These are phyloP conservation scores for Botryotinia globosa DNA, from an alignment of 2,329 filamentous ascomycete genomes.

Conservation along the genomic window DNA sequence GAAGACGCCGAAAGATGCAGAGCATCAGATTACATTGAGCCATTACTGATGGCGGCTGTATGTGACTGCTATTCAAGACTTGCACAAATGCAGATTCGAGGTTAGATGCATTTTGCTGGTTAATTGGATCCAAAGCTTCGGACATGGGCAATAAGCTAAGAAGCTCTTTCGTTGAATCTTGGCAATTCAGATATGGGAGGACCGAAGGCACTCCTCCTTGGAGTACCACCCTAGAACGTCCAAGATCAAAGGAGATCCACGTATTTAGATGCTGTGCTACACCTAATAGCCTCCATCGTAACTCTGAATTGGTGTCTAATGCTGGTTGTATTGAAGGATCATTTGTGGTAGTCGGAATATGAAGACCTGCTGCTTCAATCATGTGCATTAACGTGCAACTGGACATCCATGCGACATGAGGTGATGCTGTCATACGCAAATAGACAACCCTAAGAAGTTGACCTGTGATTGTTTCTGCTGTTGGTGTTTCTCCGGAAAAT, in stretches of 20 bases:
- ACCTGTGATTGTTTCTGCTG: conserved; percentile 28
- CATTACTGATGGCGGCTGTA: conserved; percentile 9
- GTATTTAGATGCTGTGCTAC: conserved; percentile 17
- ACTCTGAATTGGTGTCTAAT: neutral
- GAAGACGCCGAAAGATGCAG: conserved; percentile 16
- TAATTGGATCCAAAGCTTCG: conserved; percentile 15
- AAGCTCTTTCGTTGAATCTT: conserved; percentile 19
- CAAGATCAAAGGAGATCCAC: conserved; percentile 18
- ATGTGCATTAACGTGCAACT: conserved; percentile 32
- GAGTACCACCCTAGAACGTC: conserved; percentile 10
- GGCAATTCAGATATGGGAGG: neutral
- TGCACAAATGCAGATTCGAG: conserved; percentile 5
- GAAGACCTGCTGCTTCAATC: conserved; percentile 32
- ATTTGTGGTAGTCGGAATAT: conserved; percentile 26
- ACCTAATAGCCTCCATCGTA: conserved; percentile 15
- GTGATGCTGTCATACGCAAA: conserved; percentile 28
- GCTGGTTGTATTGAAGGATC: neutral
- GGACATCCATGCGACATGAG: conserved; percentile 32
- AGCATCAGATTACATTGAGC: conserved; percentile 17
- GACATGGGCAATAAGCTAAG: conserved; percentile 16
- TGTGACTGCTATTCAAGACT: conserved; percentile 1
- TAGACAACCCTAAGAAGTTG: conserved; percentile 31
- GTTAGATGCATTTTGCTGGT: neutral
- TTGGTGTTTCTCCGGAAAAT: conserved; percentile 13
- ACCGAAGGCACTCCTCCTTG: neutral